phyloP scores from a whole-genome alignment of 192 early-diverging fungal species.

The Backusella tarrabulga region DNA sequence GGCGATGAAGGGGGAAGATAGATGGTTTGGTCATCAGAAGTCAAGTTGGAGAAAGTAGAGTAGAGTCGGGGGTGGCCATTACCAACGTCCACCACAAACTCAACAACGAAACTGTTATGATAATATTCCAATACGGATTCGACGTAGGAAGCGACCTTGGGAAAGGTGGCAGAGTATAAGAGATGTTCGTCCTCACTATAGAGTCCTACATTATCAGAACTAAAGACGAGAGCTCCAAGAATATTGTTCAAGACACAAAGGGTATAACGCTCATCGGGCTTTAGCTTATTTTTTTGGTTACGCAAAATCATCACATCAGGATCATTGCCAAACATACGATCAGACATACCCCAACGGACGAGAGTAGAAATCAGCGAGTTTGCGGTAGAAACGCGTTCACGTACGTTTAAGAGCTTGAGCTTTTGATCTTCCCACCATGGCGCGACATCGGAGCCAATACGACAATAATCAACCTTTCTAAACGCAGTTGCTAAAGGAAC shows the following conservation, averaged over 20 bases:
- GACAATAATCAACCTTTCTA: constrained; percentile 46
- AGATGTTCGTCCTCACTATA: constrained; percentile 36
- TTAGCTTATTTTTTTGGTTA: constrained; percentile 41
- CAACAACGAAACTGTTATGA: constrained; percentile 39
- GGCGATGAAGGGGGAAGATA: constrained; percentile 32
- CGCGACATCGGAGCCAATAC: constrained; percentile 50
- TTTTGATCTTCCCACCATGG: constrained; percentile 48
- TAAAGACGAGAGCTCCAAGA: constrained; percentile 48
- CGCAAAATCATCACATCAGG: constrained; percentile 54
- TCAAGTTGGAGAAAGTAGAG: constrained; percentile 39
- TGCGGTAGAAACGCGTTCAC: constrained; percentile 49
- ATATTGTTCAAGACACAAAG: constrained; percentile 48
- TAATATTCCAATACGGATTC: constrained; percentile 18
- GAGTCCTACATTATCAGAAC: constrained; percentile 41
- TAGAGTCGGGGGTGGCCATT: constrained; percentile 11
- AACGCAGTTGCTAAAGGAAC: constrained; percentile 46
- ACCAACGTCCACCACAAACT: constrained; percentile 20
- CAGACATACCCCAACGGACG: constrained; percentile 43
- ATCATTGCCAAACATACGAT: constrained; percentile 52
- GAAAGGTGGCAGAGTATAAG: constrained; percentile 35
- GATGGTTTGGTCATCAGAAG: constrained; percentile 32
- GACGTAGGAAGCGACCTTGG: constrained; percentile 27
- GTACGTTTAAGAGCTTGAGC: constrained; percentile 43
- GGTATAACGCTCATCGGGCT: constrained; percentile 37
- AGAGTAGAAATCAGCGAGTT: constrained; percentile 50